phyloP scores from a whole-genome alignment of 2,329 filamentous ascomycete genomes.

The Pestalotiopsis sp. region DNA sequence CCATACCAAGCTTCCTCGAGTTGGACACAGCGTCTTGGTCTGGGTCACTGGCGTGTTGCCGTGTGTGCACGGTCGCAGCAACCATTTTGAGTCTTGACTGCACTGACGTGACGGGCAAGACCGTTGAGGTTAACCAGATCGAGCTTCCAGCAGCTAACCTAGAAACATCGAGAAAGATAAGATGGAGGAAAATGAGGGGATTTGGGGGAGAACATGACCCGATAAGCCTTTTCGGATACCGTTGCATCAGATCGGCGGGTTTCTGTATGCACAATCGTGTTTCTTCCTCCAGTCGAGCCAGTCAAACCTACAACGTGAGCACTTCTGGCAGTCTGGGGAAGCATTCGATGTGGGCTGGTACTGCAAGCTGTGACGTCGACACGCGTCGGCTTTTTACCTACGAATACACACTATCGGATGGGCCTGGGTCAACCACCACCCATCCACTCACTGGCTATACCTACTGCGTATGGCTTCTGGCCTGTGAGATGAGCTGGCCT shows the following conservation, averaged over 20 bases:
- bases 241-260: not conserved
- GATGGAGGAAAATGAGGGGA: not conserved
- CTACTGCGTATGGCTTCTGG: not conserved
- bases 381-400: not conserved
- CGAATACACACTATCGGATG: not conserved
- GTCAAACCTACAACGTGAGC: not conserved
- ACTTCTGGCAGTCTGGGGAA: not conserved
- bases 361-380: not conserved
- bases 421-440: not conserved
- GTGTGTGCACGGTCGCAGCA: not conserved
- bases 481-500: not conserved
- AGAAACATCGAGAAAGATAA: not conserved
- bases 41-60: not conserved
- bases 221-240: not conserved
- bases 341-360: not conserved
- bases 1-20: not conserved
- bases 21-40: not conserved
- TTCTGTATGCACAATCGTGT: not conserved
- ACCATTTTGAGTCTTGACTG: not conserved
- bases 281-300: not conserved
- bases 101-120: no score
- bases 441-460: not conserved
- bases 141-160: not conserved
- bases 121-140: not conserved
- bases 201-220: not conserved